Evolutionary conservation across 2,329 filamentous ascomycete genomes (phyloP).

Genomic region (Botrytis elliptica): DNA sequence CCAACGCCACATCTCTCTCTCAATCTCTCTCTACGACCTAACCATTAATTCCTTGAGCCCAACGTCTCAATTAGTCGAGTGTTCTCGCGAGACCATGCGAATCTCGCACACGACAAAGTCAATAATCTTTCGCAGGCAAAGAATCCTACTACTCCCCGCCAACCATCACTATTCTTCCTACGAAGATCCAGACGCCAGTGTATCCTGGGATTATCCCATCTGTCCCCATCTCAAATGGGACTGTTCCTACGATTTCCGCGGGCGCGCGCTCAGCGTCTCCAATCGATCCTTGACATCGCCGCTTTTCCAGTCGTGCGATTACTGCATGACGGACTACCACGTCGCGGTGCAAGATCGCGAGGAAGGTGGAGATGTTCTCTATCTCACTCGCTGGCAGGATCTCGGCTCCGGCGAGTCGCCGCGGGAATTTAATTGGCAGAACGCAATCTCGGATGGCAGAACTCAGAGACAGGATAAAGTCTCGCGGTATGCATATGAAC

Average conservation of each 20-base stretch:
- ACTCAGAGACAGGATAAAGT: not conserved
- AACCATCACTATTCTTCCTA: not conserved
- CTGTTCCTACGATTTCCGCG: not conserved
- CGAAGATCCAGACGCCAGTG: not conserved
- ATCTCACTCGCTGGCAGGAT: not conserved
- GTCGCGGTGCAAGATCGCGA: not conserved
- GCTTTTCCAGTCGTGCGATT: not conserved
- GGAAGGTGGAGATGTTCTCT: not conserved
- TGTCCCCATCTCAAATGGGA: not conserved
- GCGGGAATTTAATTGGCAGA: not conserved
- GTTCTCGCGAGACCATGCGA: not conserved
- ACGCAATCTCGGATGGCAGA: not conserved
- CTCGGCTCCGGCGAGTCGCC: not conserved
- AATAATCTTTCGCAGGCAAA: not conserved
- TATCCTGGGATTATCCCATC: not conserved
- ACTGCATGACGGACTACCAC: not conserved
- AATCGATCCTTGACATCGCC: not conserved
- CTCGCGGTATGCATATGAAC: not conserved
- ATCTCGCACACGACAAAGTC: not conserved
- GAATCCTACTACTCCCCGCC: not conserved
- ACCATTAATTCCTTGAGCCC: not conserved
- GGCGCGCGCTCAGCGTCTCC: not conserved
- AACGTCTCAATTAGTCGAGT: not conserved
- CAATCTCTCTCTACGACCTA: not conserved
- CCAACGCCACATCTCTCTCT: not conserved